Evolutionary conservation across 1,284 basidiomycete genomes (phyloP).

Genomic region (Trichosporon ovoides): DNA sequence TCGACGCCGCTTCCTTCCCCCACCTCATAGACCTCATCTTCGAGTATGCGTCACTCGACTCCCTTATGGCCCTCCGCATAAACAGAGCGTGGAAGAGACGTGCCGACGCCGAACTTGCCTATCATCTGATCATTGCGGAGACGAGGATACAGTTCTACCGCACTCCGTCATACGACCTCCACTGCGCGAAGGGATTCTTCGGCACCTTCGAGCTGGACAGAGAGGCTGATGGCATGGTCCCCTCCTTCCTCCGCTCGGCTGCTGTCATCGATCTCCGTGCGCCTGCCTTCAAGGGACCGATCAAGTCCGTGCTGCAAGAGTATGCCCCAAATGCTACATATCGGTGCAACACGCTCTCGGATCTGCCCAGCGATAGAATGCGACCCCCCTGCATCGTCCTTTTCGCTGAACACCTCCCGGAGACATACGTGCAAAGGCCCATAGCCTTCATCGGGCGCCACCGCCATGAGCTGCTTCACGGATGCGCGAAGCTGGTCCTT

Average conservation of each 20-base stretch:
- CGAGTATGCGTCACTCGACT: not conserved
- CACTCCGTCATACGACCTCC: too few relatives aligned
- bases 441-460: too few relatives aligned
- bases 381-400: too few relatives aligned
- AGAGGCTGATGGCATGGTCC: too few relatives aligned
- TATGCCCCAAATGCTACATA: not conserved
- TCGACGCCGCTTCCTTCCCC: conserved; percentile 12
- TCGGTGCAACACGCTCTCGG: not conserved
- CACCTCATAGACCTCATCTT: conserved; percentile 12
- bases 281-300: not conserved
- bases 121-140: not conserved
- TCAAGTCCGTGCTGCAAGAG: not conserved
- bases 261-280: not conserved
- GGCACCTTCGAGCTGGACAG: too few relatives aligned
- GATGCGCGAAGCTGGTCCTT: too few relatives aligned
- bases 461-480: too few relatives aligned
- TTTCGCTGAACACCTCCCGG: too few relatives aligned
- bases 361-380: too few relatives aligned
- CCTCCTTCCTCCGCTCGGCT: not conserved
- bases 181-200: not conserved
- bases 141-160: not conserved
- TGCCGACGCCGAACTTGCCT: not conserved
- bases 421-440: too few relatives aligned
- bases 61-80: conserved; percentile 8
- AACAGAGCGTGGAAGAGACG: not conserved